Conservation (phyloP, 148 eudicot genomes). For the Rhododendron molle region DNA sequence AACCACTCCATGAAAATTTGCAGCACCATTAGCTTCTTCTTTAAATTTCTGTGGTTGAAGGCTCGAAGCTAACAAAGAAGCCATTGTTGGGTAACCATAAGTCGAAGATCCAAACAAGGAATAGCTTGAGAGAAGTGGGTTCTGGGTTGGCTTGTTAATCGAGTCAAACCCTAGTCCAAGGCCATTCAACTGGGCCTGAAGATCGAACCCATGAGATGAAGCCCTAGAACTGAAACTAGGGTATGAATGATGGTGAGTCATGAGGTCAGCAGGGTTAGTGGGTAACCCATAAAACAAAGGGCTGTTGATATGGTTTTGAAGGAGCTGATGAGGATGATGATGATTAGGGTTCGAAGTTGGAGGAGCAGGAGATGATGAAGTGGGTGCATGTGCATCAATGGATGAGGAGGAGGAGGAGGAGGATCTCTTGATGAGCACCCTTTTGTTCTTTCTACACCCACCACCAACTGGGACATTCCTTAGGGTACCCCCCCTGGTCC, state of each 20-base stretch:
- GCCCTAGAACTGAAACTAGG: constrained; percentile 31
- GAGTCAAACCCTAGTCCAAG: constrained; percentile 50
- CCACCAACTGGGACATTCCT: constrained; percentile 53
- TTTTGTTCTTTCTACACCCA: constrained; percentile 53
- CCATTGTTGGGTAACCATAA: constrained; percentile 33
- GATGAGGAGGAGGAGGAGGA: constrained; percentile 8
- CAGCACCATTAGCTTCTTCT: neutral
- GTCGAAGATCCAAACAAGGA: constrained; percentile 23
- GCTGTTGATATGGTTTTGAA: constrained; percentile 15
- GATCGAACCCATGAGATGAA: constrained; percentile 29
- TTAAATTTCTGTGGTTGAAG: constrained; percentile 23
- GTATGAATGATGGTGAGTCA: constrained; percentile 16
- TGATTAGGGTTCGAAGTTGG: neutral
- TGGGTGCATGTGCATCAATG: neutral
- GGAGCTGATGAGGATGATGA: neutral
- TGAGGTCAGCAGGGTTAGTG: constrained; percentile 28
- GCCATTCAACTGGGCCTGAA: constrained; percentile 31
- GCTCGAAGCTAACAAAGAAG: constrained; percentile 34
- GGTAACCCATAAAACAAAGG: constrained; percentile 18
- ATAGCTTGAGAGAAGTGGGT: constrained; percentile 32
- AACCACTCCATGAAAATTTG: constrained; percentile 22
- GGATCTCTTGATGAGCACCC: constrained; percentile 25
- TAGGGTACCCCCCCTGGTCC: constrained; percentile 69
- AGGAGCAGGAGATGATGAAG: constrained; percentile 4
- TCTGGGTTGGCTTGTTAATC: constrained; percentile 17